Evolutionary conservation across 306 rosid species (phyloP), one percentile per base, ranked within the genome.

Genomic region (Lotus japonicus): DNA sequence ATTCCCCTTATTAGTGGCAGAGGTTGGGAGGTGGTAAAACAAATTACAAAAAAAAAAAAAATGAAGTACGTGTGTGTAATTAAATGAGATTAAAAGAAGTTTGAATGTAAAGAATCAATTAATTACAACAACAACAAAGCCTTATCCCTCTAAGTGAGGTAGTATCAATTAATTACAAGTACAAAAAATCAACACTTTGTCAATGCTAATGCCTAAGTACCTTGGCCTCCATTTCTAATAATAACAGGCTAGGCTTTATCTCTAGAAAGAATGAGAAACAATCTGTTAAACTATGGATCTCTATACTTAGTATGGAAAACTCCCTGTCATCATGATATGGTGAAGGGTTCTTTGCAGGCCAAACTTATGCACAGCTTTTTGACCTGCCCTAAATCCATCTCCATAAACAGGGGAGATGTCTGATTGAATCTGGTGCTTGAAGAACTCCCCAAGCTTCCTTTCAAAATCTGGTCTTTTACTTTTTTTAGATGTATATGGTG

Each of bases 331-430:
- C 79, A 68, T 75, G 64, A 95, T 95, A 77, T 95, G 97, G 68
- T 88, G 82, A 46, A 95, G 97, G 79, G 99, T 95, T 41, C 76
- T 81, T 61, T 46, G 74, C 52, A 95, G 89, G 79, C 99, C 99
- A 82, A 82, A 90, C 70, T 83, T 88, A 14, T 79, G 77, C 35
- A 95, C 96, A 5, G 99, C 99, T 69, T 54, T 70, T 50, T 88
- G 97, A 55, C 96, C 99, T 5, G 97, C 97, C 75, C 99, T 81
- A 64, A 65, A 95, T 65, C 99, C 99, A 64, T 84, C 97, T 69
- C 99, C 99, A 67, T 95, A 95, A 48, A 95, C 89, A 0, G 96
- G 96, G 15, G 99, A 95, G 77, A 95, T 85, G 85, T 95, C 99
- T 1, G 97, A 85, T 84, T 95, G 89, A 39, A 95, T 87, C 86